Base-by-base conservation (phyloP, 2,329 filamentous ascomycete genomes). In the Gaeumannomyces sp. region DNA sequence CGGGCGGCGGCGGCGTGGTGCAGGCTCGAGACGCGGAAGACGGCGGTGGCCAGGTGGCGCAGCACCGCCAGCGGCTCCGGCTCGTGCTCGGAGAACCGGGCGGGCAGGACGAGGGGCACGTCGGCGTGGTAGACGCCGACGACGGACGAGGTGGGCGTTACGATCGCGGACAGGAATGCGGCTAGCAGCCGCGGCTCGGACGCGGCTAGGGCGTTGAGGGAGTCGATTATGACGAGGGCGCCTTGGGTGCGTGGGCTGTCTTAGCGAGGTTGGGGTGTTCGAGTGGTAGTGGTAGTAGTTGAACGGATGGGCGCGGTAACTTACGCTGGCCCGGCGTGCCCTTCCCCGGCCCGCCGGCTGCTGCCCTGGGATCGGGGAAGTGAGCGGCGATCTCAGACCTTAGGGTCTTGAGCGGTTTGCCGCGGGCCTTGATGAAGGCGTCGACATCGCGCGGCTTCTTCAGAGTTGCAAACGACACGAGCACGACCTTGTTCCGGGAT, bases 91-190 rank as follows among this genome's bases (percentile, higher is more conserved):
- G 11, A 60, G 28, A 7, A 29, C 28, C 29, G 61, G 28, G 27
- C n/a, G 35, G 73, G 75, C 76, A 83, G 76, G 64, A 79, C 70
- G 31, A 86, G 76, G 1, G 92, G 89, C 4, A 94, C 83, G 76
- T 98, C 94, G 63, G 84, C 80, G 78, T 98, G 95, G 75, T 96
- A 96, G 66, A 90, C 85, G 59, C 88, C 89, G 8, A 97, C 79
- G 58, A 97, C 82, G 7, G 91, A 93, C 50, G 88, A 85, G 35
- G 80, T 73, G 1, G 91, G 89, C 3, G 83, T 81, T 70, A 92
- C 84, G 67, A 89, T 77, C 65, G 85, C 86, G 29, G 88, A 90
- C 62, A 95, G 87, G 73, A 92, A 93, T 65, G 81, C 79, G 19
- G 87, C 85, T 13, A 92, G 80, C 67, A 84, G 81, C 50, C 86